Evolutionary conservation across 2,329 filamentous ascomycete genomes (phyloP).

Genomic region (Helotiales sp.): DNA sequence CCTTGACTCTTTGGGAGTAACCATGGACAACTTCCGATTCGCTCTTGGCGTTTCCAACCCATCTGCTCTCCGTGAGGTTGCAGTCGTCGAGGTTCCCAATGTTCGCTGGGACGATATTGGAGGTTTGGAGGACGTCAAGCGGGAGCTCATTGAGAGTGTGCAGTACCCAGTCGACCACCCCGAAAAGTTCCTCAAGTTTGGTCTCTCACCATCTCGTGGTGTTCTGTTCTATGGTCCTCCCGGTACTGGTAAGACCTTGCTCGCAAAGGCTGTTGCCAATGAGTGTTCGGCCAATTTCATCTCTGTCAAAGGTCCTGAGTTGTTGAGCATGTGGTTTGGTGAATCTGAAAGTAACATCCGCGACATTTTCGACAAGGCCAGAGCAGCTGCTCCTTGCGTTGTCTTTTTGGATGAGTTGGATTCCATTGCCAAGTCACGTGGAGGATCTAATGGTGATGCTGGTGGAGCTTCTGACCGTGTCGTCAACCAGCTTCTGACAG

Average conservation of each 20-base stretch:
- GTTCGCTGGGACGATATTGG: slow-evolving; percentile 99
- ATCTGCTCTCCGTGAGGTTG: slow-evolving; percentile 96
- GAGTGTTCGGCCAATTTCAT: slow-evolving; percentile 99
- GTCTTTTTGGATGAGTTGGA: slow-evolving; percentile 99
- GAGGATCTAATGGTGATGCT: slow-evolving; percentile 92
- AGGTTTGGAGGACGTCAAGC: slow-evolving; percentile 97
- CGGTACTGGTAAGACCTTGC: slow-evolving; percentile 99
- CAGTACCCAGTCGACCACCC: slow-evolving; percentile 99
- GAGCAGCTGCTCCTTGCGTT: slow-evolving; percentile 94
- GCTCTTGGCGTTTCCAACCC: slow-evolving; percentile 98
- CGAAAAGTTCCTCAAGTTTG: slow-evolving; percentile 99
- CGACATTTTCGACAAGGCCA: slow-evolving; percentile 99
- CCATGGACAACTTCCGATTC: slow-evolving; percentile 99
- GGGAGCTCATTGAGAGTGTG: slow-evolving; percentile 97
- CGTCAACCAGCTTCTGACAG: slow-evolving; percentile 98
- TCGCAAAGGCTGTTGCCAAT: slow-evolving; percentile 99
- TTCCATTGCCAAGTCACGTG: slow-evolving; percentile 98
- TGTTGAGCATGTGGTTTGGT: slow-evolving; percentile 99
- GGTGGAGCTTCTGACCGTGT: slow-evolving; percentile 99
- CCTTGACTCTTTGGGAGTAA: slow-evolving; percentile 94
- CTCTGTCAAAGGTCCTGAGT: slow-evolving; percentile 96
- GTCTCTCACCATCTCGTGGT: slow-evolving; percentile 95
- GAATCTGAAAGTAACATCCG: slow-evolving; percentile 99
- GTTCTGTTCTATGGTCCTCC: slow-evolving; percentile 98
- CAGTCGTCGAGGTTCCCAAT: slow-evolving; percentile 98